Conservation (phyloP, 148 eudicot genomes). For the Linanthus parryae region DNA sequence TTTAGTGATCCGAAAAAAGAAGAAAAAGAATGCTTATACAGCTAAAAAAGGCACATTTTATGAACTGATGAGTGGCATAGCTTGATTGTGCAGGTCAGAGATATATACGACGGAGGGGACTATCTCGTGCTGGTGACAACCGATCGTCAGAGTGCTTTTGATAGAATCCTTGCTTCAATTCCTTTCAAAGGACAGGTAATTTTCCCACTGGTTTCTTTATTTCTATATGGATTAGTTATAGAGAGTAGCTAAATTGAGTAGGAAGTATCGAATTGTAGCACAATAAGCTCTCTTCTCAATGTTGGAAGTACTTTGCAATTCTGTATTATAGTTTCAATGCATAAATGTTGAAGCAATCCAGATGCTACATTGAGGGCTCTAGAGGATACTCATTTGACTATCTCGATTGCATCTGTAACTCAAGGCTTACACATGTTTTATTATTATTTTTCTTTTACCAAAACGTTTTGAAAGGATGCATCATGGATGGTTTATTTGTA, state of each 20-base stretch:
- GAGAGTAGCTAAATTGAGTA: neutral
- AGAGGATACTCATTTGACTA: too few species aligned
- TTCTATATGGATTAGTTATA: neutral
- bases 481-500: neutral
- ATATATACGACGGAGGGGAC: conserved; percentile 88
- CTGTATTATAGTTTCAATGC: too few species aligned
- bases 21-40: too few species aligned
- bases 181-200: conserved; percentile 95
- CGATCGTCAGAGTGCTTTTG: conserved; percentile 94
- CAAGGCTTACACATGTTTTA: too few species aligned
- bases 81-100: conserved; percentile 67
- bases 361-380: too few species aligned
- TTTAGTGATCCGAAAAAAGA: too few species aligned
- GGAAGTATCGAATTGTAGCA: neutral
- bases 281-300: too few species aligned
- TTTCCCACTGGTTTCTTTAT: neutral
- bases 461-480: too few species aligned
- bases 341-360: too few species aligned
- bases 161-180: conserved; percentile 87
- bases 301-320: too few species aligned
- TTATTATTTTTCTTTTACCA: neutral
- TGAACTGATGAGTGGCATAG: neutral
- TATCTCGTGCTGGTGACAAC: conserved; percentile 89
- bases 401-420: too few species aligned
- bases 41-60: too few species aligned